Conservation (phyloP, 495 filamentous ascomycete species). For the Aspergillus egyptiacus region DNA sequence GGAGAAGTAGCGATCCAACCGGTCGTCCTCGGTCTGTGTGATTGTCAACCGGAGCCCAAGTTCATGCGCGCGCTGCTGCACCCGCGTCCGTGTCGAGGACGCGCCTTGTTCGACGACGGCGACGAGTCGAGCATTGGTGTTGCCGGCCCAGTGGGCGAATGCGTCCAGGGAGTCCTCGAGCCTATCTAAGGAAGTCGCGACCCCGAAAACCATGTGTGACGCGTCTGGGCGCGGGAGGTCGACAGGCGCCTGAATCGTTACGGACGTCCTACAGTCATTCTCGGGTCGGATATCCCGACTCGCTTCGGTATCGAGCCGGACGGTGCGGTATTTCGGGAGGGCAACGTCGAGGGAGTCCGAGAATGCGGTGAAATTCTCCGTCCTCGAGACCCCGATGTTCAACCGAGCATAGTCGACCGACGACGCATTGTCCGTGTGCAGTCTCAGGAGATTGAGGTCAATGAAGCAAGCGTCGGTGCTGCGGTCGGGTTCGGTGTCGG, state of each 20-base stretch:
- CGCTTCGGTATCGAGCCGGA: slow-evolving; percentile 11
- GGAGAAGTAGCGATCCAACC: slow-evolving; percentile 53
- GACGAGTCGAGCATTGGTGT: slow-evolving; percentile 49
- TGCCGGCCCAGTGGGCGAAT: slow-evolving; percentile 56
- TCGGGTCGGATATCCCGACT: slow-evolving; percentile 8
- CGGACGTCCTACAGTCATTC: slow-evolving; percentile 12
- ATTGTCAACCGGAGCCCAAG: slow-evolving; percentile 48
- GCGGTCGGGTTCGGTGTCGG: not conserved
- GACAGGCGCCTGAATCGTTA: slow-evolving; percentile 16
- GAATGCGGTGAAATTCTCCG: slow-evolving; percentile 17
- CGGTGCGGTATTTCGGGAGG: slow-evolving; percentile 10
- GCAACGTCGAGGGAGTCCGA: slow-evolving; percentile 10
- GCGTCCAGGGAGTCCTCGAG: slow-evolving; percentile 49
- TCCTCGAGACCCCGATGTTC: slow-evolving; percentile 16
- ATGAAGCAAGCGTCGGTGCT: slow-evolving; percentile 13
- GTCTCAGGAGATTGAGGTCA: slow-evolving; percentile 17
- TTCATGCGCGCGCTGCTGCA: slow-evolving; percentile 31
- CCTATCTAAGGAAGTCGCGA: slow-evolving; percentile 51
- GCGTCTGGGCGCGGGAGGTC: slow-evolving; percentile 30
- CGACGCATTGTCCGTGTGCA: slow-evolving; percentile 8
- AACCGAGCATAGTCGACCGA: slow-evolving; percentile 17
- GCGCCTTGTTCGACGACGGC: slow-evolving; percentile 37
- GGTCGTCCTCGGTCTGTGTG: slow-evolving; percentile 39
- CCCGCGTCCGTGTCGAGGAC: slow-evolving; percentile 6
- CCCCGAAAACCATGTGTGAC: slow-evolving; percentile 53